Evolutionary conservation across 1,284 basidiomycete species (phyloP).

Genomic region (Trametes pubescens): DNA sequence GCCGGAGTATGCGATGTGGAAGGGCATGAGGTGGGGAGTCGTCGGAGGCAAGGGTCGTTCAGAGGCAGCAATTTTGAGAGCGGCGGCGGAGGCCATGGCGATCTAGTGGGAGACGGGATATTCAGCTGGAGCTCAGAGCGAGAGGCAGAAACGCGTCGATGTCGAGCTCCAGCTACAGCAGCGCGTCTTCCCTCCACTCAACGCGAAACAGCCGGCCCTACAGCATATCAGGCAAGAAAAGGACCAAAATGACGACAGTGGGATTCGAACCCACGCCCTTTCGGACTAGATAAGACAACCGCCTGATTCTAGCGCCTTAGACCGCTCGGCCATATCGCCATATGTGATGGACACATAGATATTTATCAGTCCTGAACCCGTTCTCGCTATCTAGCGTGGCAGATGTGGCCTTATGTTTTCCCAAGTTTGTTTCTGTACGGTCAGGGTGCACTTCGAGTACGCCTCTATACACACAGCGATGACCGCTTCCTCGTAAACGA

Average conservation of each 20-base stretch:
- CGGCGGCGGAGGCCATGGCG: conserved; percentile 10
- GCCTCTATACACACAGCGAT: too few species aligned
- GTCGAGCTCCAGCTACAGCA: neutral
- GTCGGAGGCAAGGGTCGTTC: conserved; percentile 43
- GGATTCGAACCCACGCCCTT: conserved; percentile 55
- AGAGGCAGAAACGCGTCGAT: neutral
- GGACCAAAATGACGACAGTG: conserved; percentile 44
- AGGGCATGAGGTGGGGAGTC: conserved; percentile 79
- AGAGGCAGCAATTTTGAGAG: conserved; percentile 20
- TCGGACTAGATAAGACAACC: conserved; percentile 41
- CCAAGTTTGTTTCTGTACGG: too few species aligned
- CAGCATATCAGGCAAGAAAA: neutral
- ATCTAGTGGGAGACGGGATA: neutral
- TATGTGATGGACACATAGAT: neutral
- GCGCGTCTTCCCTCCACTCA: neutral
- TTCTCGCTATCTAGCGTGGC: too few species aligned
- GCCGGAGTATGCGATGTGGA: conserved; percentile 76
- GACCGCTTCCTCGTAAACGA: too few species aligned
- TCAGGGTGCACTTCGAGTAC: too few species aligned
- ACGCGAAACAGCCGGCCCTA: conserved; percentile 24
- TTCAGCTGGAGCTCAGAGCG: neutral
- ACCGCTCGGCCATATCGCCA: conserved; percentile 36
- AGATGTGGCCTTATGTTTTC: too few species aligned
- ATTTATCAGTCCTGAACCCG: neutral
- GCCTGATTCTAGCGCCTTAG: conserved; percentile 36